Conservation (phyloP, 371 early-diverging fungal genomes). For the Coemansia sp. region DNA sequence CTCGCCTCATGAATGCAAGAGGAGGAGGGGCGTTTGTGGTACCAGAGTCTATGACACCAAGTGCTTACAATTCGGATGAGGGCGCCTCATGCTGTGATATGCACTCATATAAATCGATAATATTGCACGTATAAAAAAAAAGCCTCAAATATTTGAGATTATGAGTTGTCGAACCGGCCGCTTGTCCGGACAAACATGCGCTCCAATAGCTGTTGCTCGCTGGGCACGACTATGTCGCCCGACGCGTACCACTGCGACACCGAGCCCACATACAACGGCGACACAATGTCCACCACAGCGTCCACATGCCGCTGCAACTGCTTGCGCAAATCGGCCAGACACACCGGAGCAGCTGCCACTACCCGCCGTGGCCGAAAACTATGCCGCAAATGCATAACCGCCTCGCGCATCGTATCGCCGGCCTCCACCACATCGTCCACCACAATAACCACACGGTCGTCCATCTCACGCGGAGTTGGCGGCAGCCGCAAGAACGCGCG, state of each 20-base stretch:
- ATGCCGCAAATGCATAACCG: slow-evolving; percentile 42
- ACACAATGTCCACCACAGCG: slow-evolving; percentile 35
- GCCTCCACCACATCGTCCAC: slow-evolving; percentile 50
- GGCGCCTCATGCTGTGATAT: not conserved
- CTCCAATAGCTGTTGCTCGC: slow-evolving; percentile 25
- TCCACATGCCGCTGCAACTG: slow-evolving; percentile 36
- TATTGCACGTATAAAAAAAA: not conserved
- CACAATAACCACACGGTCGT: slow-evolving; percentile 36
- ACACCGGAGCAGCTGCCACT: slow-evolving; percentile 47
- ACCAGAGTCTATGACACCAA: not conserved
- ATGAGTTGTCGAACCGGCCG: slow-evolving; percentile 3
- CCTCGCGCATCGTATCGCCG: slow-evolving; percentile 50
- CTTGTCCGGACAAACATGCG: slow-evolving; percentile 16
- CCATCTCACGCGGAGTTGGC: slow-evolving; percentile 3
- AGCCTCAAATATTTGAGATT: not conserved
- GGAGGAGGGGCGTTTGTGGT: not conserved
- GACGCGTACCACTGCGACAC: slow-evolving; percentile 45
- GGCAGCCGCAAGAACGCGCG: slow-evolving; percentile 12
- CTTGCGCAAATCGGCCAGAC: slow-evolving; percentile 45
- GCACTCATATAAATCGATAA: no score
- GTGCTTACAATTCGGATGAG: not conserved
- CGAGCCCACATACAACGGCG: slow-evolving; percentile 35
- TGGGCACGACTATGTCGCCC: slow-evolving; percentile 17
- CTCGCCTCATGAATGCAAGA: not conserved
- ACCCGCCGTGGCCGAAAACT: slow-evolving; percentile 21